phyloP scores from a whole-genome alignment of 2,329 filamentous ascomycete genomes.

The Colletotrichum gloeosporioides region DNA sequence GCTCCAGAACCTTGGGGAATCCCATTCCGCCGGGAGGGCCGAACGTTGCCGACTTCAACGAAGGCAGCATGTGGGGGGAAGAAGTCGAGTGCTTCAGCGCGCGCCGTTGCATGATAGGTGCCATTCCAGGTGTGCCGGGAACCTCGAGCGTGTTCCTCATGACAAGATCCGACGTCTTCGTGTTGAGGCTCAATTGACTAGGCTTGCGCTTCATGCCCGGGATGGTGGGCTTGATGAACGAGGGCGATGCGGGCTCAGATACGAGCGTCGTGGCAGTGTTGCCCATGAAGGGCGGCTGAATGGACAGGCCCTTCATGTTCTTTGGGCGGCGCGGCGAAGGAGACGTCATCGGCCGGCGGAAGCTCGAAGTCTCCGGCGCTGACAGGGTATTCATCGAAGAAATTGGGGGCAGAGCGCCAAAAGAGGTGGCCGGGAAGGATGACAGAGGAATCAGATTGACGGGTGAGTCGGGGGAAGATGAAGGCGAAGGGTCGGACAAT shows the following conservation, averaged over 20 bases:
- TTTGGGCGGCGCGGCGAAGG: conserved; percentile 75
- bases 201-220: conserved; percentile 76
- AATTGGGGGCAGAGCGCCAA: conserved; percentile 45
- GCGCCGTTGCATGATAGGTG: conserved; percentile 65
- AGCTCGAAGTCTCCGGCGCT: conserved; percentile 42
- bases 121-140: conserved; percentile 59
- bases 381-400: conserved; percentile 52
- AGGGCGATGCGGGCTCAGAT: conserved; percentile 74
- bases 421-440: conserved; percentile 68
- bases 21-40: conserved; percentile 68
- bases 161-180: conserved; percentile 64
- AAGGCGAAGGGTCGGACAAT: conserved; percentile 88
- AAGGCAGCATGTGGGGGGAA: conserved; percentile 69
- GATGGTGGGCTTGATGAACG: conserved; percentile 81
- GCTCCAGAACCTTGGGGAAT: conserved; percentile 64
- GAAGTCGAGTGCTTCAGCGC: conserved; percentile 72
- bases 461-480: conserved; percentile 90
- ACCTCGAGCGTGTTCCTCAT: conserved; percentile 57
- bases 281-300: conserved; percentile 66
- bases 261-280: conserved; percentile 50
- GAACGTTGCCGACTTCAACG: conserved; percentile 63
- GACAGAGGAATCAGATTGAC: conserved; percentile 74
- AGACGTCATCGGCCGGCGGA: conserved; percentile 68
- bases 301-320: conserved; percentile 84
- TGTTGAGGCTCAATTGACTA: conserved; percentile 80